A percentile compares a stretch with the other conserved stretches of the same genome.
These are phyloP conservation scores for Diaporthe capsici DNA, from an alignment of 2,329 filamentous ascomycete species.

Conservation along the genomic window DNA sequence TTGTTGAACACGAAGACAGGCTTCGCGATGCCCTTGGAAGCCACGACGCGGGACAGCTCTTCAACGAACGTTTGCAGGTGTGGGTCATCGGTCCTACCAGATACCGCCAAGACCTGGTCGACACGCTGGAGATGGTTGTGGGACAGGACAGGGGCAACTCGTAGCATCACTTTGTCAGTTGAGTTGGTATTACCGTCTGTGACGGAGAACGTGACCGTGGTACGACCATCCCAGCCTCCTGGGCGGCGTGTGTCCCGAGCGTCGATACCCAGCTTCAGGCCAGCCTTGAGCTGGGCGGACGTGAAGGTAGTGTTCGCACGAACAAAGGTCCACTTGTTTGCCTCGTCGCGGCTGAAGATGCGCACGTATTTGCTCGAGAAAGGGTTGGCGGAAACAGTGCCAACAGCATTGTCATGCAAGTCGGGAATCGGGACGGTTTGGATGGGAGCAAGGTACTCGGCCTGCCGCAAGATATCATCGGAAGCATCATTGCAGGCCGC, in stretches of 20 bases:
- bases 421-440: neutral
- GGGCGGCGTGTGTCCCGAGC: neutral
- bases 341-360: neutral
- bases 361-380: neutral
- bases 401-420: neutral
- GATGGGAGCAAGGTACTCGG: neutral
- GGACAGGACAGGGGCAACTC: neutral
- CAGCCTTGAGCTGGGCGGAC: neutral
- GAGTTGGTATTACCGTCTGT: neutral
- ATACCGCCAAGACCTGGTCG: neutral
- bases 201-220: neutral
- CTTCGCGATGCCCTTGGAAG: neutral
- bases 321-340: neutral
- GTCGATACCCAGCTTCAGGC: neutral
- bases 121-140: neutral
- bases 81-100: neutral
- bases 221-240: neutral
- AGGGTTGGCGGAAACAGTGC: neutral
- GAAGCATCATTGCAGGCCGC: neutral
- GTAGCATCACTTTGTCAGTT: neutral
- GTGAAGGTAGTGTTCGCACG: neutral
- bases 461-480: neutral
- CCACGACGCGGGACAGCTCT: neutral
- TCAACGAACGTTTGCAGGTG: neutral
- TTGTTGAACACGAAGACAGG: neutral